Evolutionary conservation across 495 filamentous ascomycete genomes (phyloP), one percentile per base, ranked within the genome.

Genomic region (Penicillium paradoxum): DNA sequence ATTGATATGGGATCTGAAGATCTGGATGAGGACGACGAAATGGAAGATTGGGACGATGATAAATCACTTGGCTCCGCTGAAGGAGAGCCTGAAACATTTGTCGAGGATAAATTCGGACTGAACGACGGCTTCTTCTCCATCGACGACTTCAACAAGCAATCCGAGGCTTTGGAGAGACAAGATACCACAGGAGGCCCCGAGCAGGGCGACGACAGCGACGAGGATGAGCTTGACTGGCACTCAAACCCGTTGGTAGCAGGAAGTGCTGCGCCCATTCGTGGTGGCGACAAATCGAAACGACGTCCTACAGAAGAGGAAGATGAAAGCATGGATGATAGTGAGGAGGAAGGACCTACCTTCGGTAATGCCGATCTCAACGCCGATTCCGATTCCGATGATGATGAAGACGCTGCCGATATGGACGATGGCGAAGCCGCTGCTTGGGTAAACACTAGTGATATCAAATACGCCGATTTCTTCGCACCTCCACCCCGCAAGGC

Each of bases 61-160:
- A 59, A 59, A 5, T 53, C 39, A 3, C 36, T 32, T 37, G 41
- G 43, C 33, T 56, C 45, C 24, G 51, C 50, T 13, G 54, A 62
- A 45, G 59, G 55, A 30, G 79, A 81, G 22, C 70, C 42, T 11
- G 68, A 69, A 8, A 71, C 69, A 49, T 90, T 66, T 49, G 62
- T 76, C 11, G 69, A 81, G 44, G 86, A 89, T 58, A 72, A 70
- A 14, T 76, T 85, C 55, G 85, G 85, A 13, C 69, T 90, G 18
- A 98, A 98, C 65, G 93, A 98, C 62, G 93, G 90, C 4, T 98
- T 98, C 72, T 98, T 98, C 72, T 96, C 90, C 1, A 95, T 98
- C 55, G 91, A 97, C 54, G 85, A 96, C 45, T 98, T 98, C 79
- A 98, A 98, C 77, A 89, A 85, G 59, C 87, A 95, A 62, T 86